Conservation (phyloP, 306 rosid genomes). For the Leucaena leucocephala region DNA sequence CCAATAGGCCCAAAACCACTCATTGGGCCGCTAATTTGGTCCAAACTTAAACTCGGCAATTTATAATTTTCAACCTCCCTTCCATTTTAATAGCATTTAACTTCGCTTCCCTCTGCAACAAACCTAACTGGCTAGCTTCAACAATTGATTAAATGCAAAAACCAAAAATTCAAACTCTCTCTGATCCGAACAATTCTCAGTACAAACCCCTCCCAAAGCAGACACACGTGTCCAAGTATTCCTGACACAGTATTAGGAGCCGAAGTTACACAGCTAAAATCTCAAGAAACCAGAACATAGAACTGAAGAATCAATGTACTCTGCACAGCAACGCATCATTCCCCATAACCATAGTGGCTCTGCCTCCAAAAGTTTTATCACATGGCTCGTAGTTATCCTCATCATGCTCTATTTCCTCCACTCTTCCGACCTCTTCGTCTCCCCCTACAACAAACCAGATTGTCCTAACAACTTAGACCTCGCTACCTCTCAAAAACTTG, state of each 20-base stretch:
- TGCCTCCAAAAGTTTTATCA: slow-evolving; percentile 43
- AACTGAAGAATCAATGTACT: background rate
- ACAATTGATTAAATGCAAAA: slow-evolving; percentile 2
- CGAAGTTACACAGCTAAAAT: slow-evolving; percentile 7
- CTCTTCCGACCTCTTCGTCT: slow-evolving; percentile 58
- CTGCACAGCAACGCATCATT: background rate
- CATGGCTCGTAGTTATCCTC: slow-evolving; percentile 52
- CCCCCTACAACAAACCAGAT: slow-evolving; percentile 30
- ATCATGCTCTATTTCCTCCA: slow-evolving; percentile 51
- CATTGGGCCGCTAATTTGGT: background rate
- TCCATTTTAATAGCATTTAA: slow-evolving; percentile 50
- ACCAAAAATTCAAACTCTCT: background rate
- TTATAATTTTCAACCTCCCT: slow-evolving; percentile 4
- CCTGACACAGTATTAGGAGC: background rate
- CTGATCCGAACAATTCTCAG: slow-evolving; percentile 55
- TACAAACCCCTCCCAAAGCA: background rate
- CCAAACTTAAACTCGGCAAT: background rate
- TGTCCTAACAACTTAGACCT: slow-evolving; percentile 42
- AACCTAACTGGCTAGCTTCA: slow-evolving; percentile 13
- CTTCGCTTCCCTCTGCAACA: slow-evolving; percentile 43
- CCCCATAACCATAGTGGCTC: background rate
- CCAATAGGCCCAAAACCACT: background rate
- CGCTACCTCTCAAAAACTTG: slow-evolving; percentile 24
- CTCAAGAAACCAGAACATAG: slow-evolving; percentile 9
- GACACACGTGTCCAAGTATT: background rate